Percentiles rank a stretch among this genome's conserved stretches.
These are phyloP conservation scores for Coemansia sp. DNA, from an alignment of 192 early-diverging fungal genomes.

Conservation along the genomic window DNA sequence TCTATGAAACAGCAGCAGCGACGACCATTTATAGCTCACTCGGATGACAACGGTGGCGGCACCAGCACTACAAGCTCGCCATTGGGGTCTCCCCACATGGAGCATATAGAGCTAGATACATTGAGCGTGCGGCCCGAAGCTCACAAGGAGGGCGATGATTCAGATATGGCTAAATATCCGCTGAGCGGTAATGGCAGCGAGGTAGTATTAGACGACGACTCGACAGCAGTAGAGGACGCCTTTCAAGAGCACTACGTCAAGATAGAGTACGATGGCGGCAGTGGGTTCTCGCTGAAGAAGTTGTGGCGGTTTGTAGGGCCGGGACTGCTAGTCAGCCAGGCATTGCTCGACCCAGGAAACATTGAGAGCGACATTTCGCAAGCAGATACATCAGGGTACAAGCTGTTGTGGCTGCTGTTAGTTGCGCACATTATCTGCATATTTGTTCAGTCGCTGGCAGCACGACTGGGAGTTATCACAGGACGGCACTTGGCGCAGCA, in stretches of 20 bases:
- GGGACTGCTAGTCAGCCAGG: slow-evolving; percentile 62
- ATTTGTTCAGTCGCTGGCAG: slow-evolving; percentile 64
- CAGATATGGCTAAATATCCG: background rate
- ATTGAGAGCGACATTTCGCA: slow-evolving; percentile 72
- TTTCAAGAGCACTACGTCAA: slow-evolving; percentile 43
- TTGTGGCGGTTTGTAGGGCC: slow-evolving; percentile 67
- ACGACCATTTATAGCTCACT: slow-evolving; percentile 1
- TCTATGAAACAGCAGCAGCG: slow-evolving; percentile 31
- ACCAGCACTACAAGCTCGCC: background rate
- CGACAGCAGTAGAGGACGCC: slow-evolving; percentile 39
- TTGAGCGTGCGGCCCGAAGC: background rate
- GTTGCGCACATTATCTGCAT: slow-evolving; percentile 65
- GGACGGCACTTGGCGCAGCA: slow-evolving; percentile 68
- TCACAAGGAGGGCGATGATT: background rate
- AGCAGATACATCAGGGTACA: slow-evolving; percentile 65
- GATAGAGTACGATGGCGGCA: slow-evolving; percentile 29
- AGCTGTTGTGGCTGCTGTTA: slow-evolving; percentile 67
- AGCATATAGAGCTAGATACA: slow-evolving; percentile 3
- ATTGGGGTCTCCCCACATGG: background rate
- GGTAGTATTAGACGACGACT: slow-evolving; percentile 29
- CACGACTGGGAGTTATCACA: slow-evolving; percentile 67
- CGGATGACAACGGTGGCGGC: background rate
- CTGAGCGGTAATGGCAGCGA: slow-evolving; percentile 2
- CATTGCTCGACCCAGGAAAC: slow-evolving; percentile 72
- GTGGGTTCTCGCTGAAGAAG: slow-evolving; percentile 61